phyloP scores from a whole-genome alignment of 2,329 filamentous ascomycete genomes.

The Phialemonium atrogriseum region DNA sequence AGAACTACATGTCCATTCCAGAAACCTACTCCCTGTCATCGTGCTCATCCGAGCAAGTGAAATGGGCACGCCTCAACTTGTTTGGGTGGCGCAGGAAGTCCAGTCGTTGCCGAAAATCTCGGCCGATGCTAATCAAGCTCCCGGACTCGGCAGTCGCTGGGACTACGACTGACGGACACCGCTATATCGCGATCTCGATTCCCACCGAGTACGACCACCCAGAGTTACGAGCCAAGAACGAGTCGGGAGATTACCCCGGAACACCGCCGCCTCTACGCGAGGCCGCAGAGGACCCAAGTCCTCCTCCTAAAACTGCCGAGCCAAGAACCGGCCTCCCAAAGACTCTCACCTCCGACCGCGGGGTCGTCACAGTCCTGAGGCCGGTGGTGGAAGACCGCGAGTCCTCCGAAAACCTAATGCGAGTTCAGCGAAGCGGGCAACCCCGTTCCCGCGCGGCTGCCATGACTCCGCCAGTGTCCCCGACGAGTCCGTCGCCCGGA shows the following conservation, averaged over 20 bases:
- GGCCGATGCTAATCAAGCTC: slow-evolving; percentile 27
- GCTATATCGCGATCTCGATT: slow-evolving; percentile 54
- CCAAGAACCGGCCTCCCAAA: slow-evolving; percentile 5
- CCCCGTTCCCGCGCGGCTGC: slow-evolving; percentile 4
- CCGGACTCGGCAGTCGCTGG: slow-evolving; percentile 49
- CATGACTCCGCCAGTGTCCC: neutral
- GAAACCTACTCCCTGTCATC: slow-evolving; percentile 23
- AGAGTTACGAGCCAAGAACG: slow-evolving; percentile 17
- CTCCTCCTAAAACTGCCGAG: slow-evolving; percentile 1
- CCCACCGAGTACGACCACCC: slow-evolving; percentile 41
- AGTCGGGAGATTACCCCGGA: too few relatives aligned
- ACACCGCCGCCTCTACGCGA: slow-evolving; percentile 11
- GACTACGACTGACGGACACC: slow-evolving; percentile 42
- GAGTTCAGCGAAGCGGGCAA: slow-evolving; percentile 6
- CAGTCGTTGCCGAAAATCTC: slow-evolving; percentile 11
- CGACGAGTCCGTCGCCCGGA: too few relatives aligned
- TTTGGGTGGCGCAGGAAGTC: too few relatives aligned
- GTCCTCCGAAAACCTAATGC: slow-evolving; percentile 15
- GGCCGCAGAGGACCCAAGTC: neutral
- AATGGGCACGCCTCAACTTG: too few relatives aligned
- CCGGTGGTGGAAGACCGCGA: slow-evolving; percentile 27
- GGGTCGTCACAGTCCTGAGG: slow-evolving; percentile 21
- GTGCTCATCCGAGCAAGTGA: slow-evolving; percentile 30
- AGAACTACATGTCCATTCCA: slow-evolving; percentile 41
- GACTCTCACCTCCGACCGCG: slow-evolving; percentile 11